Evolutionary conservation across 495 filamentous ascomycete genomes (phyloP).

Genomic region (Aspergillus ellipticus): DNA sequence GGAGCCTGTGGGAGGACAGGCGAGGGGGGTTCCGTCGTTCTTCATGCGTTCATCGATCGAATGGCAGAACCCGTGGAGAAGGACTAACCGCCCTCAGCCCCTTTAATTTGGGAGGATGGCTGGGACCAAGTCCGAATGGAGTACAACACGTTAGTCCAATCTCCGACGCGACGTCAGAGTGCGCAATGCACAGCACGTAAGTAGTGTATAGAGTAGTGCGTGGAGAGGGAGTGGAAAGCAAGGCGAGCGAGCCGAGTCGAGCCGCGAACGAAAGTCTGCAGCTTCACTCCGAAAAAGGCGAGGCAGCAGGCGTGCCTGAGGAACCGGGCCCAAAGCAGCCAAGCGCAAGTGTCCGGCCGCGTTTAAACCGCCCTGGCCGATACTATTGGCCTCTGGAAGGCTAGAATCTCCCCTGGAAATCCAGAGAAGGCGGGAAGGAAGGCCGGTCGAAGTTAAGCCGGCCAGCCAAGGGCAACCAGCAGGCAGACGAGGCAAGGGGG

Average conservation of each 20-base stretch:
- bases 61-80: slow-evolving; percentile 18
- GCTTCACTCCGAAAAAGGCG: too few species aligned
- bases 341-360: background rate
- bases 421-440: background rate
- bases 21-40: slow-evolving; percentile 7
- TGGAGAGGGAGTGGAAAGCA: too few species aligned
- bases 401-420: background rate
- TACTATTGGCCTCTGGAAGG: background rate
- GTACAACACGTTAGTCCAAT: background rate
- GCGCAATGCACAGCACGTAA: background rate
- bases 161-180: background rate
- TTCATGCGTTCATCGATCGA: slow-evolving; percentile 7
- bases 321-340: too few species aligned
- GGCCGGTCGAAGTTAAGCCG: background rate
- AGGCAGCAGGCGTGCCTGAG: too few species aligned
- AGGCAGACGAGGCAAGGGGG: background rate
- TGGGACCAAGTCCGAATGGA: background rate
- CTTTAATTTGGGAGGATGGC: background rate
- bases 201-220: too few species aligned
- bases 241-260: too few species aligned
- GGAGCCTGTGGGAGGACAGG: slow-evolving; percentile 7
- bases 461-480: too few species aligned
- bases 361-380: background rate
- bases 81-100: background rate
- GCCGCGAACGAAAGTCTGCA: too few species aligned